Percentiles rank a stretch among this genome's conserved stretches.
Conservation (phyloP, 1,139 yeast genomes). For the Pneumocystis sp. region DNA sequence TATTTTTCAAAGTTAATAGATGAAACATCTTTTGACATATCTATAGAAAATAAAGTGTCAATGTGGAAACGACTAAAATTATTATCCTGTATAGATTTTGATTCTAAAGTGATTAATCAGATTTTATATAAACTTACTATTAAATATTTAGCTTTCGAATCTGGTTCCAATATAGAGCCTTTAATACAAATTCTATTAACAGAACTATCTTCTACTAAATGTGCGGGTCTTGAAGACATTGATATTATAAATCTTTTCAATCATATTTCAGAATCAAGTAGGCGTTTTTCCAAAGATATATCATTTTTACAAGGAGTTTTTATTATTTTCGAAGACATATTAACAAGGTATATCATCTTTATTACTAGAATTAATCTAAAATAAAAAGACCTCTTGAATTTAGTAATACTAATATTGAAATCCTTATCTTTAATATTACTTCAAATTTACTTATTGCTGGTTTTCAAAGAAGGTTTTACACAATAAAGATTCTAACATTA, state of each 20-base stretch:
- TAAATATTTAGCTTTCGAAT: not conserved
- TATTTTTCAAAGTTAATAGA: not conserved
- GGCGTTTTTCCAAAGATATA: not conserved
- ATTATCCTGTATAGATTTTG: not conserved
- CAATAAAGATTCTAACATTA: conserved; percentile 5
- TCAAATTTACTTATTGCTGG: conserved; percentile 5
- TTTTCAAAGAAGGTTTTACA: conserved; percentile 4
- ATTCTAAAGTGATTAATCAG: not conserved
- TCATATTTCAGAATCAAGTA: not conserved
- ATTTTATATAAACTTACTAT: not conserved
- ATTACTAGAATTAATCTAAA: not conserved
- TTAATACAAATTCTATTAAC: not conserved
- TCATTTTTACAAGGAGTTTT: not conserved
- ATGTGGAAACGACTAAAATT: not conserved
- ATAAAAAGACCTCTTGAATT: conserved; percentile 3
- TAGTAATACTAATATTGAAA: conserved; percentile 1
- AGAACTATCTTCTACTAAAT: conserved; percentile 1
- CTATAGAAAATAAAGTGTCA: not conserved
- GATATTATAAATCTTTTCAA: not conserved
- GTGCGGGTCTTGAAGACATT: not conserved
- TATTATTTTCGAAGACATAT: conserved; percentile 4
- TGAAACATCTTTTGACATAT: not conserved
- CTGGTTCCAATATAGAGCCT: not conserved
- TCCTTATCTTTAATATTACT: not conserved
- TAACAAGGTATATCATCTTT: not conserved